Evolutionary conservation across 2,329 filamentous ascomycete genomes (phyloP).

Genomic region (Teratosphaeria destructans): DNA sequence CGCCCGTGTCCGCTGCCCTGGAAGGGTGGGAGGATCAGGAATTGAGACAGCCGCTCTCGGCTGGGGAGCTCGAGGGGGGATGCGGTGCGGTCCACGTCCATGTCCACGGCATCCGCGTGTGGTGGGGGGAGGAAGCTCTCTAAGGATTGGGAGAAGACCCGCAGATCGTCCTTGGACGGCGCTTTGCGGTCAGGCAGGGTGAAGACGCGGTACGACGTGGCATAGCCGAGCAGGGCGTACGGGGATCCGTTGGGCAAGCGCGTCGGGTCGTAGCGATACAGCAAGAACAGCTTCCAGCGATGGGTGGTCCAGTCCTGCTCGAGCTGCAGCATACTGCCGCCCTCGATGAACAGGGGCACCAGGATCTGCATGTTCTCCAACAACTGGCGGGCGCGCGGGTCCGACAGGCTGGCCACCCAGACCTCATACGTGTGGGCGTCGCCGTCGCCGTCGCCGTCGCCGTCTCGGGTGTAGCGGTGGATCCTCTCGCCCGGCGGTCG

Average conservation of each 20-base stretch:
- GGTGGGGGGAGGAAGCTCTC: slow-evolving; percentile 21
- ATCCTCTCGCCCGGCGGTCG: slow-evolving; percentile 68
- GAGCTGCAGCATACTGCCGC: slow-evolving; percentile 64
- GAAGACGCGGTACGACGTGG: slow-evolving; percentile 79
- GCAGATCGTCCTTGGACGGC: slow-evolving; percentile 8
- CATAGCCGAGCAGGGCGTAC: slow-evolving; percentile 83
- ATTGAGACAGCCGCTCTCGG: slow-evolving; percentile 82
- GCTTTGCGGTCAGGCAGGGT: slow-evolving; percentile 22
- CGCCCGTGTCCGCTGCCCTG: slow-evolving; percentile 71
- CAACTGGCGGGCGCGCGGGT: slow-evolving; percentile 59
- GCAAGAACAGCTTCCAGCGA: slow-evolving; percentile 85
- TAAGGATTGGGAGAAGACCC: slow-evolving; percentile 14
- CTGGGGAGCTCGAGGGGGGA: slow-evolving; percentile 52
- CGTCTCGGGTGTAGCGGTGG: slow-evolving; percentile 48
- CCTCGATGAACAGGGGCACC: slow-evolving; percentile 82
- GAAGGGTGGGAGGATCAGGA: slow-evolving; percentile 79
- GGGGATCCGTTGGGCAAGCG: slow-evolving; percentile 35
- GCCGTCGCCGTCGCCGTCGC: slow-evolving; percentile 13
- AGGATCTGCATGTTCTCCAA: slow-evolving; percentile 75
- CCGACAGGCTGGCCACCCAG: slow-evolving; percentile 66
- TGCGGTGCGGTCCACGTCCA: slow-evolving; percentile 5
- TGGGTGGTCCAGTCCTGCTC: slow-evolving; percentile 64
- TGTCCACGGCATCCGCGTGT: neutral
- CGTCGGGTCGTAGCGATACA: slow-evolving; percentile 32
- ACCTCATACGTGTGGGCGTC: slow-evolving; percentile 59